Evolutionary conservation across 2,329 filamentous ascomycete species (phyloP), one percentile per base, ranked within the genome.

Genomic region (Sporothrix variecibatus): DNA sequence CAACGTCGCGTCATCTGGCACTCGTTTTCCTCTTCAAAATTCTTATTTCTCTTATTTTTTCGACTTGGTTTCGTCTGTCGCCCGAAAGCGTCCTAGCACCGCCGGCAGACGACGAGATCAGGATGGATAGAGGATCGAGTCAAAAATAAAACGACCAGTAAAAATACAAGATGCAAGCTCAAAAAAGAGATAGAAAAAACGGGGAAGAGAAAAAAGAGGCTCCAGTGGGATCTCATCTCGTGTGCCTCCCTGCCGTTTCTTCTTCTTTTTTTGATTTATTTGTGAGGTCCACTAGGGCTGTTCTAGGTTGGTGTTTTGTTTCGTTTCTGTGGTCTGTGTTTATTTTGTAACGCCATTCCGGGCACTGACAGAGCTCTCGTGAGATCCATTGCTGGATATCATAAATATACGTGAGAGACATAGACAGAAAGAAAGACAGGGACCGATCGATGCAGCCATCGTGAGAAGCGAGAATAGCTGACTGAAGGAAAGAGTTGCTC

Each of bases 1-100:
- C 69, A 68, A 71, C 69, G 69, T 74, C 73, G 73, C 69, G 73
- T 74, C 73, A 74, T 60, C 43, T 67, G 34, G n/a, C 46, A n/a
- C 20, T 71, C 23, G 23, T 53, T 71, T 51, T 46, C 8, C 43
- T 49, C n/a, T 40, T 43, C 15, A 4, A 5, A 17, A 5, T 3
- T 15, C 40, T 43, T 15, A 2, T 43, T 12, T 43, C 12, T 43
- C 40, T 7, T 9, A 3, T 7, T 43, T 28, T n/a, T 72, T n/a
- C 23, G 20, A 31, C 70, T 34, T 49, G 11, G 5, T 26, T 26
- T 20, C 8, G 31, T 64, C 60, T 64, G 43, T 49, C 60, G 60
- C 38, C 60, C 60, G 38, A 65, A 65, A 65, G 38, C 38, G 34
- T 72, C 31, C 34, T 67, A 56, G 60, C 46, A 40, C 46, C 43